A percentile compares a stretch with the other conserved stretches of the same genome.
Evolutionary conservation across 2,329 filamentous ascomycete genomes (phyloP).

Genomic region (Cladosporium halotolerans): DNA sequence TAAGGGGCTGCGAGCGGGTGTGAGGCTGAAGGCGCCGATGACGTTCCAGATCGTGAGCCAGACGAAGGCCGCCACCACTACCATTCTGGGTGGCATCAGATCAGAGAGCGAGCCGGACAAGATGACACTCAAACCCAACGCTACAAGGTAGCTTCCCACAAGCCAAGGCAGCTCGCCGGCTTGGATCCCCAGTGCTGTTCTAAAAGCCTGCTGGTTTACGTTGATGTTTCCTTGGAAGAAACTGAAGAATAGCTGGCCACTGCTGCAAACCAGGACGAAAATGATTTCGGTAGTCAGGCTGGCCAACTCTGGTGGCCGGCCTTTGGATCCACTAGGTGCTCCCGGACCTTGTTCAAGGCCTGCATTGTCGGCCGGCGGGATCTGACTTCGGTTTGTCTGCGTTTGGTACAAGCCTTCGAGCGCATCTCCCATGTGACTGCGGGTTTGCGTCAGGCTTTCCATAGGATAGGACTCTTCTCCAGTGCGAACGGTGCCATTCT

Average conservation of each 20-base stretch:
- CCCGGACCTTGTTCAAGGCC: neutral
- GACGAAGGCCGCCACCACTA: constrained; percentile 39
- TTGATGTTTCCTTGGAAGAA: constrained; percentile 38
- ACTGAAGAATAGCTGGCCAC: constrained; percentile 39
- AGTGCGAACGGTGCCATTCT: neutral
- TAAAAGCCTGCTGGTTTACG: constrained; percentile 35
- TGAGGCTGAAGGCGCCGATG: constrained; percentile 33
- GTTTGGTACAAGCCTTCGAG: constrained; percentile 9
- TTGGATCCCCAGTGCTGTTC: constrained; percentile 34
- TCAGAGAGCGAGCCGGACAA: constrained; percentile 35
- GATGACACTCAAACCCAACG: constrained; percentile 39
- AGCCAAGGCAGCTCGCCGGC: constrained; percentile 39
- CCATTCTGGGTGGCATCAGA: constrained; percentile 34
- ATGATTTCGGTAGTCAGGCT: constrained; percentile 37
- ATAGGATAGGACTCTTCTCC: constrained; percentile 6
- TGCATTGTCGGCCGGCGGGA: neutral
- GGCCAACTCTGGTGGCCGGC: constrained; percentile 33
- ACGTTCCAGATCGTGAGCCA: constrained; percentile 40
- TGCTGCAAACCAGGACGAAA: constrained; percentile 38
- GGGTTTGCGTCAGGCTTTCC: constrained; percentile 3
- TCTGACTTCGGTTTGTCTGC: constrained; percentile 4
- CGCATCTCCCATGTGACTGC: constrained; percentile 11
- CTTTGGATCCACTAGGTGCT: neutral
- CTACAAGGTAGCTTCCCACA: constrained; percentile 36
- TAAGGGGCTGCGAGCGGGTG: constrained; percentile 29